Conservation (phyloP, 805 yeast genomes). For the Lachancea meyersii region DNA sequence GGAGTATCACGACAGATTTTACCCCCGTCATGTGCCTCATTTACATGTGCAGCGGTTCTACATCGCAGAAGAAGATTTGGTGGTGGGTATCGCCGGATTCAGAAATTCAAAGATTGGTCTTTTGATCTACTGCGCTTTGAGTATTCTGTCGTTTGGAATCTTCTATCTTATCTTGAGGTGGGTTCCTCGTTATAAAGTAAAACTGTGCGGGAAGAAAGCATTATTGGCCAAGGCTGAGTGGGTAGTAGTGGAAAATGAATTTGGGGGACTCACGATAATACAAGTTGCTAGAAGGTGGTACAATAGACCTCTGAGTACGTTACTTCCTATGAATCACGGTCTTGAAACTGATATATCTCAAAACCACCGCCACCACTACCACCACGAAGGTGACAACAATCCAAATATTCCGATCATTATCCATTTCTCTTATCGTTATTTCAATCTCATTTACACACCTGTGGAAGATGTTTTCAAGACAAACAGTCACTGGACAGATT, state of each 20-base stretch:
- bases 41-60: slow-evolving; percentile 72
- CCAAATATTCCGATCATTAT: slow-evolving; percentile 59
- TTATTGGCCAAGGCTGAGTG: slow-evolving; percentile 83
- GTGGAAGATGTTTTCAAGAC: slow-evolving; percentile 78
- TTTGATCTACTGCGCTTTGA: slow-evolving; percentile 45
- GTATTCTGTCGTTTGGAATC: slow-evolving; percentile 60
- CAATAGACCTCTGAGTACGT: slow-evolving; percentile 64
- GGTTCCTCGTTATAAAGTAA: slow-evolving; percentile 73
- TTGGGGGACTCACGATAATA: slow-evolving; percentile 70
- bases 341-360: slow-evolving; percentile 19
- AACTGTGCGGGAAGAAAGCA: slow-evolving; percentile 54
- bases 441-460: slow-evolving; percentile 79
- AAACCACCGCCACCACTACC: slow-evolving; percentile 15
- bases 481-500: slow-evolving; percentile 81
- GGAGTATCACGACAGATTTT: slow-evolving; percentile 40
- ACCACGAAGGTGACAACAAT: slow-evolving; percentile 27
- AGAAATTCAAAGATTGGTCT: slow-evolving; percentile 43
- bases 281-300: slow-evolving; percentile 54
- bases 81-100: slow-evolving; percentile 92
- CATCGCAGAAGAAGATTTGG: slow-evolving; percentile 91
- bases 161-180: slow-evolving; percentile 72
- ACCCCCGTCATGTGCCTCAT: slow-evolving; percentile 37
- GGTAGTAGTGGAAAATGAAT: slow-evolving; percentile 91
- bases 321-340: slow-evolving; percentile 38
- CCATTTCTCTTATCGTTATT: slow-evolving; percentile 74